A percentile compares a stretch with the other conserved stretches of the same genome.
Conservation (phyloP, 1,284 basidiomycete genomes). For the Puccinia novopanici region DNA sequence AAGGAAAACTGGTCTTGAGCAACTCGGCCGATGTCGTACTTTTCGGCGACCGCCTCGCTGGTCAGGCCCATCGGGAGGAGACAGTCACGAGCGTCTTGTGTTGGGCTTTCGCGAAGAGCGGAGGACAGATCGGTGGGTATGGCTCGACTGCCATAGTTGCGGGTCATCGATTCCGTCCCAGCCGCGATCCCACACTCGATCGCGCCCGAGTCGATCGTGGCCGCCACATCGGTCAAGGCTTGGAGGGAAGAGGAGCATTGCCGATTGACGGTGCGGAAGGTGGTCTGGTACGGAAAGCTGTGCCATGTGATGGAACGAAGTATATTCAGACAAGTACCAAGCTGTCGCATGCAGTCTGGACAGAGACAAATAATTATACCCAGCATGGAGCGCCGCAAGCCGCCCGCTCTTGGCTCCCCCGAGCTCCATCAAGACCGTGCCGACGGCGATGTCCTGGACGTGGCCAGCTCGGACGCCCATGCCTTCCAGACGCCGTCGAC, state of each 20-base stretch:
- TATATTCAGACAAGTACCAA: conserved; percentile 38
- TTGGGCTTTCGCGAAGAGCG: conserved; percentile 53
- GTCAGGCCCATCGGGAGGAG: conserved; percentile 58
- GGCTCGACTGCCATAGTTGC: conserved; percentile 57
- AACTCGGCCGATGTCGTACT: conserved; percentile 55
- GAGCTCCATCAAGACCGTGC: conserved; percentile 60
- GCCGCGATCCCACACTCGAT: conserved; percentile 57
- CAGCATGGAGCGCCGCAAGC: conserved; percentile 60
- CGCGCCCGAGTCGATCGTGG: conserved; percentile 57
- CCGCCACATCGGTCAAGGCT: conserved; percentile 59
- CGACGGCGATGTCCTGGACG: conserved; percentile 59
- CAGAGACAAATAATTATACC: conserved; percentile 49
- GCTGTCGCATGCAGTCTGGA: too few species aligned
- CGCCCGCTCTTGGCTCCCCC: conserved; percentile 60
- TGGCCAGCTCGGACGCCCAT: conserved; percentile 57
- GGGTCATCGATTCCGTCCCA: conserved; percentile 58
- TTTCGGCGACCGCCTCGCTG: conserved; percentile 56
- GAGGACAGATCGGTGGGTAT: conserved; percentile 57
- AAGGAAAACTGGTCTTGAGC: conserved; percentile 57
- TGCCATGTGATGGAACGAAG: conserved; percentile 19
- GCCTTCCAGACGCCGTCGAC: conserved; percentile 58
- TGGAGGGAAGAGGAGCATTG: conserved; percentile 60
- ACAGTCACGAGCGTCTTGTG: conserved; percentile 56
- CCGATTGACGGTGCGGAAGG: conserved; percentile 59
- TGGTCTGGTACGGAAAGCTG: conserved; percentile 43